Percentiles rank a stretch among this genome's conserved stretches.
These are phyloP conservation scores for Ricinus communis DNA, from an alignment of 345 rosid genomes.

Conservation along the genomic window DNA sequence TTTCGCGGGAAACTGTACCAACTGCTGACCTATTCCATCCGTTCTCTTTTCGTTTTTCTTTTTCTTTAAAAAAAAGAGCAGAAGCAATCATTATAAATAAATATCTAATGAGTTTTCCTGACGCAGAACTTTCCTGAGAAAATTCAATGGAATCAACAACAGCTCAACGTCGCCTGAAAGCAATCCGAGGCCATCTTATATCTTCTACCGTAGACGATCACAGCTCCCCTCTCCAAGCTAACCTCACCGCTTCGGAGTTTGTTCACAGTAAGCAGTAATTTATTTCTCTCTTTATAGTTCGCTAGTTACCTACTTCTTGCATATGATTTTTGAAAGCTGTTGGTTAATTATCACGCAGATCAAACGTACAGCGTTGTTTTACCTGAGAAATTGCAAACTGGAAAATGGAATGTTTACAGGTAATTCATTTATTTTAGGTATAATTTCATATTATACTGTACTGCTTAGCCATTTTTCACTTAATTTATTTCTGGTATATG, in stretches of 20 bases:
- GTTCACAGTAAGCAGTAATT: conserved; percentile 32
- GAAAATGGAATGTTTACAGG: conserved; percentile 94
- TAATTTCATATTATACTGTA: too few species aligned
- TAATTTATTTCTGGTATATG: not conserved
- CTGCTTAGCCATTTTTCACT: not conserved
- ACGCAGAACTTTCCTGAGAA: conserved; percentile 17
- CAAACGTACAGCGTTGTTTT: conserved; percentile 58
- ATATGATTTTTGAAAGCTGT: not conserved
- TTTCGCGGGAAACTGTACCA: too few species aligned
- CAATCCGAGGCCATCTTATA: conserved; percentile 56
- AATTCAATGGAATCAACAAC: conserved; percentile 38
- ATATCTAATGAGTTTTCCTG: too few species aligned
- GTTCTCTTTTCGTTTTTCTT: too few species aligned
- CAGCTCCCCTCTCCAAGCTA: conserved; percentile 28
- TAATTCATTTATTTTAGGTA: conserved; percentile 12
- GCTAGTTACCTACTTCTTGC: not conserved
- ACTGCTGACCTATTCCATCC: too few species aligned
- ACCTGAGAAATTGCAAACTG: conserved; percentile 71
- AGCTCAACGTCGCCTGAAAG: conserved; percentile 63
- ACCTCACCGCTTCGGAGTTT: conserved; percentile 47
- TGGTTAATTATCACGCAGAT: not conserved
- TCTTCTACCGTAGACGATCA: conserved; percentile 25
- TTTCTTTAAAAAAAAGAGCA: too few species aligned
- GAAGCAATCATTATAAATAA: too few species aligned
- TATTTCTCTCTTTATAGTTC: not conserved